Conservation (phyloP, 2,329 filamentous ascomycete species). For the Microcyclosporella mali region DNA sequence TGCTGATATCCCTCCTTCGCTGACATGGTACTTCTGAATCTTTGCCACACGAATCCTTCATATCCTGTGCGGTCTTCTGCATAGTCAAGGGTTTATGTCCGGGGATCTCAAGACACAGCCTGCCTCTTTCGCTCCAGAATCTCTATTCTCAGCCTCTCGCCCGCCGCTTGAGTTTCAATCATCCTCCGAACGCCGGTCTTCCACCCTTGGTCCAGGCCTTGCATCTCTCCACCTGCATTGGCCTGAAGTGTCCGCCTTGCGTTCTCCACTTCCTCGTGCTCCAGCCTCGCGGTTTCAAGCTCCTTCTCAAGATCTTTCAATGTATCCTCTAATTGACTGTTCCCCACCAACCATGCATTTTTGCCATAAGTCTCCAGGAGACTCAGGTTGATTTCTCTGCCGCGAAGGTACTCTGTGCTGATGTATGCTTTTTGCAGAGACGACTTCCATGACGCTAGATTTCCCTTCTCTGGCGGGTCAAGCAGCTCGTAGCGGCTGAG, state of each 20-base stretch:
- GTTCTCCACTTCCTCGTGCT: slow-evolving; percentile 68
- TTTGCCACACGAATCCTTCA: too few species aligned
- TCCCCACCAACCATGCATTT: slow-evolving; percentile 86
- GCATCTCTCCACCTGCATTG: slow-evolving; percentile 65
- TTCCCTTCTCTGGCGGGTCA: slow-evolving; percentile 47
- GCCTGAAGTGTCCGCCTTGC: slow-evolving; percentile 65
- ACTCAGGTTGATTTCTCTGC: slow-evolving; percentile 55
- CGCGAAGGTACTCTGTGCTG: slow-evolving; percentile 52
- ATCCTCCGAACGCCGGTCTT: slow-evolving; percentile 68
- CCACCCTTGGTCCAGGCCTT: slow-evolving; percentile 71
- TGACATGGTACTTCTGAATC: too few species aligned
- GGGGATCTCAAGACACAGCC: slow-evolving; percentile 20
- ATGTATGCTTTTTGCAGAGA: slow-evolving; percentile 53
- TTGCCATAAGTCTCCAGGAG: slow-evolving; percentile 78
- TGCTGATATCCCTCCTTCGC: too few species aligned
- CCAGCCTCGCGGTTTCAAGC: slow-evolving; percentile 59
- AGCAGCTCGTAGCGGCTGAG: slow-evolving; percentile 77
- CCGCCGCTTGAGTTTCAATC: slow-evolving; percentile 80
- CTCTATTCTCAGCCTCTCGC: slow-evolving; percentile 62
- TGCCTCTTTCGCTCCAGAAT: slow-evolving; percentile 58
- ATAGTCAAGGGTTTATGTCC: too few species aligned
- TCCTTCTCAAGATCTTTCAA: slow-evolving; percentile 66
- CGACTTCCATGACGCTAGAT: slow-evolving; percentile 44
- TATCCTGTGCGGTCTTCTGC: too few species aligned
- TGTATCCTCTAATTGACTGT: slow-evolving; percentile 70